Evolutionary conservation across 2,329 filamentous ascomycete species (phyloP), one percentile per base, ranked within the genome.

Genomic region (Fusarium incarnatum): DNA sequence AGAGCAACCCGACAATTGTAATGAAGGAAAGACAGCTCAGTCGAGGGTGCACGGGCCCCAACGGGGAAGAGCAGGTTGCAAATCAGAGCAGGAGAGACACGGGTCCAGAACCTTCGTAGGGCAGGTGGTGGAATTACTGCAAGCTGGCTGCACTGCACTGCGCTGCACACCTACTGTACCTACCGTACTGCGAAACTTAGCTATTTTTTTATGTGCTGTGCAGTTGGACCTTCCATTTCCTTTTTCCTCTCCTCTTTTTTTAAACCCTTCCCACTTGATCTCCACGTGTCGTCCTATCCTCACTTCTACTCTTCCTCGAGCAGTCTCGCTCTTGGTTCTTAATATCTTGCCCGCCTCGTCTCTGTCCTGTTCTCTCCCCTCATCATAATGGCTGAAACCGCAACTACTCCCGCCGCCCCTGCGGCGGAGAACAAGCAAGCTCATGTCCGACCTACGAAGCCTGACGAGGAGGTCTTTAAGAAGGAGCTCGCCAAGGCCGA

Each of bases 391-490:
- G 81, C 84, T 66, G 81, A 84, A 60, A 80, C 83, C 60, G 79
- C 82, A 66, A 78, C 84, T 49, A 79, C 85, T 59, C 79, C 84
- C 65, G 80, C 84, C 65, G 80, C 83, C 71, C 73, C 78, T 67
- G 81, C 80, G 73, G 81, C 81, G 60, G 60, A 60, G 32, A 79
- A 83, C 68, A 78, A 79, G 71, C 65, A 73, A 54, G 56, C 79
- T 63, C 81, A 82, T 69, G 78, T 83, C 77, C 94, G 90, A 83
- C 94, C 94, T 56, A 88, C 92, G 82, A 94, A 92, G 86, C 96
- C 96, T 48, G 93, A 98, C 81, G 92, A 96, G 84, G 91, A 91
- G 72, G 84, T 86, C 74, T 99, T 91, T 86, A 94, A 97, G 84
- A 87, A 90, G 79, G 87, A 88, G 70, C 86, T 97, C 67, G 90